Base-by-base conservation (phyloP, 2,329 filamentous ascomycete genomes). In the Alternaria dauci region DNA sequence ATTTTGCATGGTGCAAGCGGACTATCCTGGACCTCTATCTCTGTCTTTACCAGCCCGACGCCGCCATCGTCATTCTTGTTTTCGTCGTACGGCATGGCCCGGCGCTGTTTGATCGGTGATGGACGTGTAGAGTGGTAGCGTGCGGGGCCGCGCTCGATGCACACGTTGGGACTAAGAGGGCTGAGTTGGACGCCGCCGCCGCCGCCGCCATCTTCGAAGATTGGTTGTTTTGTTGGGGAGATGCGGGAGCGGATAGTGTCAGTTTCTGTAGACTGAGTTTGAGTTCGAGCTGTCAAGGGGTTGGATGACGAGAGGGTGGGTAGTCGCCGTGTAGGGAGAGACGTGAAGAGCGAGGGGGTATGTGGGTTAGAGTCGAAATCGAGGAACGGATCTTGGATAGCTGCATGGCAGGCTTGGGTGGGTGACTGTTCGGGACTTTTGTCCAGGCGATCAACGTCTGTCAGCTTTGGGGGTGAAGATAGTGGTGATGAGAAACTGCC, bases 111-210 rank as follows among this genome's bases (percentile, higher is more conserved):
- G 16, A 18, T 44, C 12, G 55, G 58, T 8, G 58, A 55, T 20
- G 38, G 11, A 28, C 41, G 53, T 4, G 46, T 26, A 11, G 47
- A 51, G 20, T 55, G 68, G 36, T 72, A 57, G 2, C 66, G 66
- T 8, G 67, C 62, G 4, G 73, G 65, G 2, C 72, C 74, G 26
- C 74, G 73, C 54, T 72, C 69, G 43, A 70, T 65, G 38, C 73
- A 76, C 3, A 76, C 70, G 44, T 76, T 73, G 12, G 74, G 70
- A 42, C 70, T 76, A 2, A 76, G 63, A 11, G 65, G 67, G 34
- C 63, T 70, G 39, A 71, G 32, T 12, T 70, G 61, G 9, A 69
- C 30, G 2, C 50, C 58, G 25, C 20, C 20, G 20, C 20, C 20
- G 20, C 20, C 30, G 2, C 50, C 58, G 25, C 53, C 62, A 5